Evolutionary conservation across 768 basidiomycete genomes (phyloP).

Genomic region (Serendipita sp.): DNA sequence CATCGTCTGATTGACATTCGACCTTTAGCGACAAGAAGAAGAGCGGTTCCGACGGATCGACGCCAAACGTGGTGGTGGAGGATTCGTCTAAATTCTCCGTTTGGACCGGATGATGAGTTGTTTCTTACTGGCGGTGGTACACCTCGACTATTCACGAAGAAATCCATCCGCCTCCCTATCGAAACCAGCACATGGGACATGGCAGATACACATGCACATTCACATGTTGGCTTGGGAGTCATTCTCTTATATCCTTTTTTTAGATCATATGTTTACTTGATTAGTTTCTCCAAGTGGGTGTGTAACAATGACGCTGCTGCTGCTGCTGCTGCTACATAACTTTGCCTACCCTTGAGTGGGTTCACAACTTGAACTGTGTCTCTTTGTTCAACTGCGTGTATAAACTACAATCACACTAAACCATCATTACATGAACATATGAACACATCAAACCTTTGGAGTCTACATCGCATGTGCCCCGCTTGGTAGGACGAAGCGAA

Average conservation of each 20-base stretch:
- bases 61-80: conserved; percentile 68
- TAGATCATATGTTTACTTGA: not conserved
- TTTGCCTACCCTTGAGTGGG: not conserved
- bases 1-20: not conserved
- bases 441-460: no score
- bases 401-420: no score
- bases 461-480: no score
- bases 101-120: not conserved
- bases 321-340: not conserved
- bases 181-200: not conserved
- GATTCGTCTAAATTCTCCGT: conserved; percentile 46
- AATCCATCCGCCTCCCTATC: no score
- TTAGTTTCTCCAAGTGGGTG: not conserved
- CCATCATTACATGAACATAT: no score
- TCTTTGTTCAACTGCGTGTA: no score
- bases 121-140: no score
- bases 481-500: no score
- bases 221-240: not conserved
- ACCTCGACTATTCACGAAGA: no score
- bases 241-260: not conserved
- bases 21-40: conserved; percentile 49
- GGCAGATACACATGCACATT: not conserved
- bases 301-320: not conserved
- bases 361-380: no score
- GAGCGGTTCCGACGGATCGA: conserved; percentile 84